Evolutionary conservation across 768 basidiomycete species (phyloP), one percentile per base, ranked within the genome.

Genomic region (Lepiota venenata): DNA sequence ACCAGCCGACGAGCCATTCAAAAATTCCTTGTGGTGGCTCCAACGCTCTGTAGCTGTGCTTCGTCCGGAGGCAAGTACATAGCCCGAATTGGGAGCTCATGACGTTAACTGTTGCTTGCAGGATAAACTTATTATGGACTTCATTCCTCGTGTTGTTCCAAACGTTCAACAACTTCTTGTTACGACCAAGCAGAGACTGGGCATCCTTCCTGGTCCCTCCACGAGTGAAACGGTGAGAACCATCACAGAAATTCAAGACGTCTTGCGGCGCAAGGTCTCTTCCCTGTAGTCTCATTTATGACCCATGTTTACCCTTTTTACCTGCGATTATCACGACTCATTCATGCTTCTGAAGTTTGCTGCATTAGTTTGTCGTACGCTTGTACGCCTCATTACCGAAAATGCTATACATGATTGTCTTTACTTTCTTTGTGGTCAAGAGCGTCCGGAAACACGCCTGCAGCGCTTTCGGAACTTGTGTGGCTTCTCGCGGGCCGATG

Each of bases 1-100:
- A 5, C 88, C 91, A 9, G 76, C 79, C 45, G 91, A 93, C 56
- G 91, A 93, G 61, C 69, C 79, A 4, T 92, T 91, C 79, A 91
- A 91, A 70, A 82, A 80, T 12, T 82, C 87, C 6, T 71, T 93
- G 53, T 92, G 91, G 90, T 93, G 91, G 91, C 71, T 93, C 60
- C 88, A 92, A 64, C 84, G 91, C 52, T 77, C 87, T 36, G 75
- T 88, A 6, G 73, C 79, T 12, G 75, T 85, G 29, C 78, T 93
- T 58, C 87, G 87, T 63, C 84, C 89, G 47, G 85, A 84, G 62
- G 88, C 87, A 65, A 22, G 78, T 73, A 22, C 44, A 41, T 52
- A 41, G 11, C 39, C 21, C 55, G 3, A 40, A 55, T 39, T 44
- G 16, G 43, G 14, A 50, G 15, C 52, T 52, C 20, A 47, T 16